phyloP scores from a whole-genome alignment of 345 rosid species.

The Populus davidiana region DNA sequence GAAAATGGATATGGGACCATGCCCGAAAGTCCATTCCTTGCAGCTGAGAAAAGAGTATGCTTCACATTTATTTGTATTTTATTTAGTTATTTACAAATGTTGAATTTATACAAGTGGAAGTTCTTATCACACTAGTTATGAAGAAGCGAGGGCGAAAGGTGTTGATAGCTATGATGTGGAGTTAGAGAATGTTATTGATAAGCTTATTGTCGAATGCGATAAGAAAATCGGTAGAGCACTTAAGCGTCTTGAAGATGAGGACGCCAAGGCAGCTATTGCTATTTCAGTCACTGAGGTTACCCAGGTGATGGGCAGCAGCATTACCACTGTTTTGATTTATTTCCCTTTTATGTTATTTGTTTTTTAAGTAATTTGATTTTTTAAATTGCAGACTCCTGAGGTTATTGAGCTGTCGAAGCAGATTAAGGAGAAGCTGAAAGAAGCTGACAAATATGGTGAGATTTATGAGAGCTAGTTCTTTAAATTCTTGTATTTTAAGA shows the following conservation, averaged over 20 bases:
- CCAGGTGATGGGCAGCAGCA: conserved; percentile 46
- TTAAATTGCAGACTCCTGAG: conserved; percentile 66
- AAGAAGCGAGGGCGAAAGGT: conserved; percentile 84
- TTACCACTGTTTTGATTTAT: background rate
- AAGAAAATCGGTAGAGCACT: conserved; percentile 94
- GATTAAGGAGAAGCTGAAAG: conserved; percentile 91
- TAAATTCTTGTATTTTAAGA: background rate
- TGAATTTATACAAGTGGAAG: background rate
- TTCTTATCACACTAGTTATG: conserved; percentile 46
- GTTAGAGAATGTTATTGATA: conserved; percentile 92
- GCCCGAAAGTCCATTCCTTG: conserved; percentile 96
- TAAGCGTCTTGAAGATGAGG: conserved; percentile 98
- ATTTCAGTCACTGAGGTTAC: conserved; percentile 97
- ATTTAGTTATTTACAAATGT: background rate
- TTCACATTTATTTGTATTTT: conserved; percentile 7
- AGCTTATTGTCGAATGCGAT: conserved; percentile 95
- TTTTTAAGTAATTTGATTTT: background rate
- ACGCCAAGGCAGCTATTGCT: conserved; percentile 99
- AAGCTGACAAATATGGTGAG: conserved; percentile 81
- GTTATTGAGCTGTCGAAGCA: conserved; percentile 75
- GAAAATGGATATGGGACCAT: conserved; percentile 99
- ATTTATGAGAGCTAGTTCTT: background rate
- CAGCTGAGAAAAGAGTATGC: conserved; percentile 98
- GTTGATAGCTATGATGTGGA: conserved; percentile 83
- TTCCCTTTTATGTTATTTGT: background rate